Conservation (phyloP, 805 yeast genomes). For the Lipomyces yamadae region DNA sequence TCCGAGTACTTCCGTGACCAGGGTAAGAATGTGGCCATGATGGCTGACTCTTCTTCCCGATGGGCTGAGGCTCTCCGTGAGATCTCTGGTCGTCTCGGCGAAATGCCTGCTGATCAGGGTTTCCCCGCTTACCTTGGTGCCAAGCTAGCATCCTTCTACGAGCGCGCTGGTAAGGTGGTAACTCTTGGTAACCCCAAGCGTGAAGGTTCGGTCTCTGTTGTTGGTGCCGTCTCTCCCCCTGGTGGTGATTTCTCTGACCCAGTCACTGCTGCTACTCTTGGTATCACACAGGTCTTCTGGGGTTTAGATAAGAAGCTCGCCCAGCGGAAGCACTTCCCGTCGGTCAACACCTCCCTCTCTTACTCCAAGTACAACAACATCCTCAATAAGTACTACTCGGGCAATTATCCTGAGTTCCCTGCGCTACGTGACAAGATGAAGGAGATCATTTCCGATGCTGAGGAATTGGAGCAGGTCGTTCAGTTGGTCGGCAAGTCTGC, state of each 20-base stretch:
- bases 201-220: slow-evolving; percentile 97
- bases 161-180: slow-evolving; percentile 97
- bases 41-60: slow-evolving; percentile 99
- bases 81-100: slow-evolving; percentile 99
- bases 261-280: slow-evolving; percentile 96
- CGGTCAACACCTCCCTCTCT: slow-evolving; percentile 93
- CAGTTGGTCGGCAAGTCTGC: slow-evolving; percentile 99
- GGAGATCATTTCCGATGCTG: slow-evolving; percentile 95
- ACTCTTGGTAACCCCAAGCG: slow-evolving; percentile 97
- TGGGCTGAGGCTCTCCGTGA: slow-evolving; percentile 99
- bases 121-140: slow-evolving; percentile 99
- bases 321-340: slow-evolving; percentile 99
- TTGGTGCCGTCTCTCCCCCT: slow-evolving; percentile 99
- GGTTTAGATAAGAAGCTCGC: slow-evolving; percentile 99
- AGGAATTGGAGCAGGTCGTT: slow-evolving; percentile 98
- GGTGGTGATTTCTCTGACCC: slow-evolving; percentile 99
- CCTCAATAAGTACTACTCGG: slow-evolving; percentile 81
- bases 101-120: slow-evolving; percentile 99
- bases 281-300: slow-evolving; percentile 99
- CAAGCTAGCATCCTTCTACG: slow-evolving; percentile 97
- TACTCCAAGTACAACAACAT: slow-evolving; percentile 95
- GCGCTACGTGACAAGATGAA: slow-evolving; percentile 85
- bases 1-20: slow-evolving; percentile 99
- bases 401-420: slow-evolving; percentile 89
- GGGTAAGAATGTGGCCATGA: slow-evolving; percentile 98